Evolutionary conservation across 345 rosid genomes (phyloP).

Genomic region (Bruguiera parviflora): DNA sequence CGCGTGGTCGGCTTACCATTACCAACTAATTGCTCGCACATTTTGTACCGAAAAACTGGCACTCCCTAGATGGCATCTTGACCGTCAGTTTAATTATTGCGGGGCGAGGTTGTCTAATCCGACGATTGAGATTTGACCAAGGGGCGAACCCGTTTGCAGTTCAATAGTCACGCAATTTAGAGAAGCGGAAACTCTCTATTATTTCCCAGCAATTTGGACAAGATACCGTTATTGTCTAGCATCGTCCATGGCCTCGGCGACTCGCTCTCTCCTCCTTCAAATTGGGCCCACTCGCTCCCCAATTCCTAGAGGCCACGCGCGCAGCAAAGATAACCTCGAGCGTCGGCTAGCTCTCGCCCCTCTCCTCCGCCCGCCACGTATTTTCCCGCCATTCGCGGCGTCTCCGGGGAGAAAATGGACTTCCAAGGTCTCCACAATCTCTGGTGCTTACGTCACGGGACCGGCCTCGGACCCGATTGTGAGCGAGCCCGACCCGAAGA

Average conservation of each 20-base stretch:
- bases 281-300: constrained; percentile 29
- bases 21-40: too few species aligned
- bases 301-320: constrained; percentile 16
- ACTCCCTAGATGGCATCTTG: too few species aligned
- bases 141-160: too few species aligned
- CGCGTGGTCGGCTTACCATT: too few species aligned
- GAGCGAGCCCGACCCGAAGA: constrained; percentile 46
- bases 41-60: too few species aligned
- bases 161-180: too few species aligned
- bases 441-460: constrained; percentile 72
- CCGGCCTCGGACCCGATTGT: too few species aligned
- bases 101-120: too few species aligned
- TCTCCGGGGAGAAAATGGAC: constrained; percentile 15
- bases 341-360: constrained; percentile 13
- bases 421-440: constrained; percentile 17
- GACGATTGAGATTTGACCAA: too few species aligned
- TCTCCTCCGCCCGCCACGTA: constrained; percentile 19
- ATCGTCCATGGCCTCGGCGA: constrained; percentile 37
- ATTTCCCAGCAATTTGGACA: too few species aligned
- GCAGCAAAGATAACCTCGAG: not conserved
- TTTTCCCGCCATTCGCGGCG: constrained; percentile 37
- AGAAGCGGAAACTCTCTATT: too few species aligned
- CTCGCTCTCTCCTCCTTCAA: constrained; percentile 36
- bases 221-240: not conserved
- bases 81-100: too few species aligned